A percentile compares a stretch with the other conserved stretches of the same genome.
These are phyloP conservation scores for Pistacia vera DNA, from an alignment of 345 rosid genomes.

Conservation along the genomic window DNA sequence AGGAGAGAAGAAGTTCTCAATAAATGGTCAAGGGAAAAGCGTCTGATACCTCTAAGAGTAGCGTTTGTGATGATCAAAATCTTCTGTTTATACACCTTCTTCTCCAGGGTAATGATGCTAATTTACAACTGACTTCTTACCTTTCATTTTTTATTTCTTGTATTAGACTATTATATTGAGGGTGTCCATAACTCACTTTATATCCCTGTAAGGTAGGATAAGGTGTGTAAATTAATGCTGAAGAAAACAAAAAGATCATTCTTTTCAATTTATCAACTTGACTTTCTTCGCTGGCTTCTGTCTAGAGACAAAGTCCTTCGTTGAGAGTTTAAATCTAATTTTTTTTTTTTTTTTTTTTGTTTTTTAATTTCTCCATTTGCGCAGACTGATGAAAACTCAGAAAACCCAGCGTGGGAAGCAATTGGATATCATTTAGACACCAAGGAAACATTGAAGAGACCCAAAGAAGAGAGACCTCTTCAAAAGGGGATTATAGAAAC, in stretches of 20 bases:
- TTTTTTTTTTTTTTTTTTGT: no score
- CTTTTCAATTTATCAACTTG: background rate
- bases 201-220: background rate
- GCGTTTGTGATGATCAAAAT: slow-evolving; percentile 54
- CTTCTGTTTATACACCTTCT: slow-evolving; percentile 52
- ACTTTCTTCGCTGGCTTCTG: background rate
- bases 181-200: background rate
- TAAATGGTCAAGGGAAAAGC: slow-evolving; percentile 56
- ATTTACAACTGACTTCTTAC: background rate
- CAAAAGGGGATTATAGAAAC: slow-evolving; percentile 58
- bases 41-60: slow-evolving; percentile 45
- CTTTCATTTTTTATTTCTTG: background rate
- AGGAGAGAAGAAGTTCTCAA: slow-evolving; percentile 57
- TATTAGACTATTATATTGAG: background rate
- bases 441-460: slow-evolving; percentile 23
- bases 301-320: no score
- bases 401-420: slow-evolving; percentile 68
- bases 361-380: background rate
- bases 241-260: background rate
- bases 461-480: slow-evolving; percentile 49
- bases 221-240: background rate
- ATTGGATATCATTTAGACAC: slow-evolving; percentile 57
- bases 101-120: slow-evolving; percentile 48
- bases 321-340: no score
- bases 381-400: slow-evolving; percentile 49